These are phyloP conservation scores for Toxoplasma gondii DNA, from an alignment of 169 alveolate genomes.

Conservation along the genomic window DNA sequence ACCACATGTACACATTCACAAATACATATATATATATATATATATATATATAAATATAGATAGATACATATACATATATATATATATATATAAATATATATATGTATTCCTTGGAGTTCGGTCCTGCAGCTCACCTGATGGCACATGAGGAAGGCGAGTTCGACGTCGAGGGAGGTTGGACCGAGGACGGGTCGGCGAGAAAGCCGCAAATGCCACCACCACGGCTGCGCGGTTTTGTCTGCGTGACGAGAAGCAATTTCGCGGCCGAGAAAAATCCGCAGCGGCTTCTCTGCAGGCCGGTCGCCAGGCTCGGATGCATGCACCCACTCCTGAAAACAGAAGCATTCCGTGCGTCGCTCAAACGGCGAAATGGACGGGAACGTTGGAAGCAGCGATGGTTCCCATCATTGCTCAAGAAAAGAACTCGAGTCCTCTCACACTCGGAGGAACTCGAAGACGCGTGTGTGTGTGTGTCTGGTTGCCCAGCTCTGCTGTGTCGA, in stretches of 20 bases:
- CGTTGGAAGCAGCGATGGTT: too few species aligned
- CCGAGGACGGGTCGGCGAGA: constrained; percentile 95
- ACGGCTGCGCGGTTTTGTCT: constrained; percentile 58
- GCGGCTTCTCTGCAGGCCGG: neutral
- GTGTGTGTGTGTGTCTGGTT: too few species aligned
- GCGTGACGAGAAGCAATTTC: neutral
- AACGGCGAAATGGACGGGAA: too few species aligned
- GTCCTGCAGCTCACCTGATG: constrained; percentile 67
- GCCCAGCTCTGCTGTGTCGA: too few species aligned
- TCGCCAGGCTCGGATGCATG: neutral
- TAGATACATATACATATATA: neutral
- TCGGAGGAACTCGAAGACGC: too few species aligned
- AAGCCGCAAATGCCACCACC: constrained; percentile 91
- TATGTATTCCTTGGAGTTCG: too few species aligned
- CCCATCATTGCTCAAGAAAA: too few species aligned
- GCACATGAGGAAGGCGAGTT: constrained; percentile 96
- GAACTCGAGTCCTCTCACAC: too few species aligned
- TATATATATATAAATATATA: too few species aligned
- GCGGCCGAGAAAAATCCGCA: constrained; percentile 8
- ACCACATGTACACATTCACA: too few species aligned
- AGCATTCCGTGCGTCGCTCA: too few species aligned
- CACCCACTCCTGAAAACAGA: constrained; percentile 1
- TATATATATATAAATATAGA: too few species aligned
- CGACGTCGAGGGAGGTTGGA: constrained; percentile 97
- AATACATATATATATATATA: neutral